Evolutionary conservation across 345 rosid species (phyloP), one percentile per base, ranked within the genome.

Genomic region (Nephelium lappaceum): DNA sequence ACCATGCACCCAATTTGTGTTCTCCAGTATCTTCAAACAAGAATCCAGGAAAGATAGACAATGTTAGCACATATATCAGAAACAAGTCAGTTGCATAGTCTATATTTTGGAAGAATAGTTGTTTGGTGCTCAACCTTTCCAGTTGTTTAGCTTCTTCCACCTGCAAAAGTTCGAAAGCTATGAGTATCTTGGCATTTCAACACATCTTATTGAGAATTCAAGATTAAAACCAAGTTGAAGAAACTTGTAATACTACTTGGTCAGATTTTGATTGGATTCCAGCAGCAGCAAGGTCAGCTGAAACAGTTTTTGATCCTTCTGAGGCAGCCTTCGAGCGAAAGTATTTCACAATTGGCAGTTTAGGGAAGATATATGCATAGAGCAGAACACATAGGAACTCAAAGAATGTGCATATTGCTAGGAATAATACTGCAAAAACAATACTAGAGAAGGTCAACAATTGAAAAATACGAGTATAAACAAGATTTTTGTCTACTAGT

Each of bases 1-100:
- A 88, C 97, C 98, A 93, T 18, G 55, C 2, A 0, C 97, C 96
- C 72, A 91, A 77, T 60, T 84, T 72, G 73, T 96, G 98, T 15
- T 83, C 5, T 19, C 98, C 99, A 0, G 97, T 94, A 77, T 96
- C 85, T 83, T 96, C 98, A 12, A 71, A 92, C 25, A 96, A 47
- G 86, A 96, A 94, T 1, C 99, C 97, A 0, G 98, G 99, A 69
- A 94, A 91, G 38, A 96, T 93, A 1, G 98, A 87, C 31, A 93
- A 67, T 27, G 98, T 93, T 58, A 92, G 79, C 15, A 91, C 90
- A 61, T 91, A 94, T 49, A 89, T 87, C 39, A 96, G 84, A 78
- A 76, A 85, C 24, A 96, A 78, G 58, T 91, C 97, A 38, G 90
- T 55, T 64, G 82, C 87, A 61, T 89, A 93, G 80, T 96, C 99